Conservation (phyloP, 805 yeast genomes). For the Lipomyces chichibuensis region DNA sequence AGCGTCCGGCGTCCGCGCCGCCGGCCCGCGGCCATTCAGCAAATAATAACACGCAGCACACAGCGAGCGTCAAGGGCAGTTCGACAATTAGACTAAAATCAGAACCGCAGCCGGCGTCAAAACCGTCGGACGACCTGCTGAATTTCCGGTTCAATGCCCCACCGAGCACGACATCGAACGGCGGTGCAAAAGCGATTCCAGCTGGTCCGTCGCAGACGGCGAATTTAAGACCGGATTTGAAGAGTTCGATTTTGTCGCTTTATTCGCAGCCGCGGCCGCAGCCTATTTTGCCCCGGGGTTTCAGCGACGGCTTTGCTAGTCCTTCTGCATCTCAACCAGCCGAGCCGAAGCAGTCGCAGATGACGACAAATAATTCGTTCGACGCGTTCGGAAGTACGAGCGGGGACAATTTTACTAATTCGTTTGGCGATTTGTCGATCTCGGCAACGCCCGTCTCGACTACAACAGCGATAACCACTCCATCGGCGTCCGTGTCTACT, state of each 20-base stretch:
- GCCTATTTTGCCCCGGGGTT: slow-evolving; percentile 26
- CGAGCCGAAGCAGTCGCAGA: slow-evolving; percentile 13
- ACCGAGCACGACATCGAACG: slow-evolving; percentile 34
- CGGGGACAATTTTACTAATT: slow-evolving; percentile 18
- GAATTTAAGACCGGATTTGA: slow-evolving; percentile 73
- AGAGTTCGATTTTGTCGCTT: slow-evolving; percentile 85
- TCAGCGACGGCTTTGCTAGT: slow-evolving; percentile 18
- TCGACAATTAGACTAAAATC: slow-evolving; percentile 29
- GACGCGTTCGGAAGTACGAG: slow-evolving; percentile 4
- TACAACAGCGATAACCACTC: background rate
- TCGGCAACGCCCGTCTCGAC: background rate
- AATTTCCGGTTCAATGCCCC: slow-evolving; percentile 29
- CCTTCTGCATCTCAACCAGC: slow-evolving; percentile 5
- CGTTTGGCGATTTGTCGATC: slow-evolving; percentile 30
- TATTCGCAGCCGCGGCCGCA: slow-evolving; percentile 66
- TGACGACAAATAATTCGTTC: slow-evolving; percentile 6
- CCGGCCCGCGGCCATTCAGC: background rate
- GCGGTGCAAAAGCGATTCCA: slow-evolving; percentile 15
- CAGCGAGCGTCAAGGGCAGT: slow-evolving; percentile 30
- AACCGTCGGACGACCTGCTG: slow-evolving; percentile 25
- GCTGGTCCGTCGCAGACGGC: slow-evolving; percentile 35
- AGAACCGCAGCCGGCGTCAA: slow-evolving; percentile 21
- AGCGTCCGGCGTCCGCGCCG: slow-evolving; percentile 32
- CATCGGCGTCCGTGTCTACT: background rate
- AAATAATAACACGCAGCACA: background rate